These are phyloP conservation scores for Lagenaria siceraria DNA, from an alignment of 306 rosid species.

Conservation along the genomic window DNA sequence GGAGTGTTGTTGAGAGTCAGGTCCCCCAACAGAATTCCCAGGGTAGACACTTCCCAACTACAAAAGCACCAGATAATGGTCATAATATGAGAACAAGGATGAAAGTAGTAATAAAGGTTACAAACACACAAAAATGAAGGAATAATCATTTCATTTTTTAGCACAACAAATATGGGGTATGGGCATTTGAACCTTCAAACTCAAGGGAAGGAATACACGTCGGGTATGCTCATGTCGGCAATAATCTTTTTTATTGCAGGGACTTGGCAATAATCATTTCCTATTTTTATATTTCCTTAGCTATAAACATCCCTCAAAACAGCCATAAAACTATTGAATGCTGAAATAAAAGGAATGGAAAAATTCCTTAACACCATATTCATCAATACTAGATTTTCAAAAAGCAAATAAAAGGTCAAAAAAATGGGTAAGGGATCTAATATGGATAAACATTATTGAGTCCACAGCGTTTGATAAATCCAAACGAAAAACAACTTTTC, in stretches of 20 bases:
- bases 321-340: not conserved
- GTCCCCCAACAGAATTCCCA: slow-evolving; percentile 66
- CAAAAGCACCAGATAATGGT: slow-evolving; percentile 10
- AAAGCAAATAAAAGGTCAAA: not conserved
- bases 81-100: not conserved
- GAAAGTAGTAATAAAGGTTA: not conserved
- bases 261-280: not conserved
- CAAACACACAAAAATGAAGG: not conserved
- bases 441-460: not conserved
- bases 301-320: not conserved
- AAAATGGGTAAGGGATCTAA: not conserved
- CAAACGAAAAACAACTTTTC: not conserved
- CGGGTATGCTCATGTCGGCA: not conserved
- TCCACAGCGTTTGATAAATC: not conserved
- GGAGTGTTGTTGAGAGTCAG: slow-evolving; percentile 64
- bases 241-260: no score
- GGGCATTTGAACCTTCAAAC: not conserved
- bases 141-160: not conserved
- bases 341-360: not conserved
- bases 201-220: no score
- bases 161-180: not conserved
- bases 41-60: slow-evolving; percentile 64
- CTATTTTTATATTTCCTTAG: not conserved
- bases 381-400: not conserved
- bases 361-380: not conserved